These are phyloP conservation scores for Capsicum rhomboideum DNA, from an alignment of 257 asterid species.

Conservation along the genomic window DNA sequence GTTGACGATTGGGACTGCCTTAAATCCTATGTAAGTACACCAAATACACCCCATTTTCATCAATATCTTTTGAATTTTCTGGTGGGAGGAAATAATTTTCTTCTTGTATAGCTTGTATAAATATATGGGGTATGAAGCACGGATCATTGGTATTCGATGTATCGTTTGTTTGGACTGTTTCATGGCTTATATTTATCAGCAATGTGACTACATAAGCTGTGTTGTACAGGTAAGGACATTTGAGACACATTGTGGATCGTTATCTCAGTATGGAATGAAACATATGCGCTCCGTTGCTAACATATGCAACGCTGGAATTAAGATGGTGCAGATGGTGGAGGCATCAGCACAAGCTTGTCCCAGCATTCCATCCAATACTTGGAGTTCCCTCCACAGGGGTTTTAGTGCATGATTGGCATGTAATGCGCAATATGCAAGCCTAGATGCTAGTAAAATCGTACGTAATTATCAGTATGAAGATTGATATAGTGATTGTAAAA, in stretches of 20 bases:
- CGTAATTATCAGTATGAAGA: neutral
- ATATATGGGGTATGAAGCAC: neutral
- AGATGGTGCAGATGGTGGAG: conserved; percentile 62
- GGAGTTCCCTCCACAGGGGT: conserved; percentile 79
- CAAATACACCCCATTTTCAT: neutral
- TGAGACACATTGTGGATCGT: conserved; percentile 74
- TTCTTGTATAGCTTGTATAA: neutral
- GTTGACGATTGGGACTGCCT: conserved; percentile 85
- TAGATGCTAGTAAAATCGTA: neutral
- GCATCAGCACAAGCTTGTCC: conserved; percentile 81
- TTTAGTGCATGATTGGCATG: conserved; percentile 63
- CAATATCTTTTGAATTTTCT: neutral
- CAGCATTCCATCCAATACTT: conserved; percentile 52
- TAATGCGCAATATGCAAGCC: neutral
- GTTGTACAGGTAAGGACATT: conserved; percentile 55
- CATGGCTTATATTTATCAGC: neutral
- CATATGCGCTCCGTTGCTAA: conserved; percentile 92
- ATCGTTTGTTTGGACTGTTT: neutral
- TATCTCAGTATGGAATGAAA: conserved; percentile 94
- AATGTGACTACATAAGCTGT: neutral
- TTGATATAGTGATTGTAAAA: neutral
- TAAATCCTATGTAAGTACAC: conserved; percentile 61
- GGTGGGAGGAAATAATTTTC: neutral
- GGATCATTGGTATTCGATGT: neutral
- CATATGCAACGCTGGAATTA: conserved; percentile 77